Conservation (phyloP, 1,139 yeast genomes). For the Nakaseomyces sp. region DNA sequence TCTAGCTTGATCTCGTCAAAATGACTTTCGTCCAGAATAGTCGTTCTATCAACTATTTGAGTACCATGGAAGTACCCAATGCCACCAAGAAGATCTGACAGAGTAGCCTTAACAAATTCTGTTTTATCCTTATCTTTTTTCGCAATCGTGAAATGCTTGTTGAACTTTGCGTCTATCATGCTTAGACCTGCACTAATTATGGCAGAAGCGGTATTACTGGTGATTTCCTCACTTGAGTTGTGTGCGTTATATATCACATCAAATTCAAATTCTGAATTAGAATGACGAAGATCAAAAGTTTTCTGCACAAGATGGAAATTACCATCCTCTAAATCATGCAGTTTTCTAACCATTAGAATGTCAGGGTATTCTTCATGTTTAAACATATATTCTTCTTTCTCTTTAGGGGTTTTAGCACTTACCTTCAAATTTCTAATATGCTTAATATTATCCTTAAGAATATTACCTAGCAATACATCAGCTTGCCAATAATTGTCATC, state of each 20-base stretch:
- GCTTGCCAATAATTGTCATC: conserved; percentile 73
- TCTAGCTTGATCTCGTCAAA: conserved; percentile 47
- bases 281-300: conserved; percentile 37
- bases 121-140: conserved; percentile 30
- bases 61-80: conserved; percentile 86
- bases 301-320: conserved; percentile 75
- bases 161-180: conserved; percentile 49
- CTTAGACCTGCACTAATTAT: conserved; percentile 35
- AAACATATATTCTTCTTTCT: conserved; percentile 10
- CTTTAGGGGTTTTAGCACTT: conserved; percentile 17
- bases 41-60: conserved; percentile 68
- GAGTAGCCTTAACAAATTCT: conserved; percentile 62
- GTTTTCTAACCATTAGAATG: conserved; percentile 47
- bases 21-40: conserved; percentile 57
- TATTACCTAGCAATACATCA: conserved; percentile 63
- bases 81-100: conserved; percentile 85
- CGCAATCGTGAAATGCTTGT: conserved; percentile 39
- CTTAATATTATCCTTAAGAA: conserved; percentile 57
- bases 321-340: conserved; percentile 51
- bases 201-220: conserved; percentile 35
- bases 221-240: conserved; percentile 38
- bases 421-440: conserved; percentile 33
- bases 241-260: conserved; percentile 54
- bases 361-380: conserved; percentile 34
- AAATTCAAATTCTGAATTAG: conserved; percentile 63